Conservation (phyloP, 2,329 filamentous ascomycete genomes). For the Hawksworthiomyces lignivorus region DNA sequence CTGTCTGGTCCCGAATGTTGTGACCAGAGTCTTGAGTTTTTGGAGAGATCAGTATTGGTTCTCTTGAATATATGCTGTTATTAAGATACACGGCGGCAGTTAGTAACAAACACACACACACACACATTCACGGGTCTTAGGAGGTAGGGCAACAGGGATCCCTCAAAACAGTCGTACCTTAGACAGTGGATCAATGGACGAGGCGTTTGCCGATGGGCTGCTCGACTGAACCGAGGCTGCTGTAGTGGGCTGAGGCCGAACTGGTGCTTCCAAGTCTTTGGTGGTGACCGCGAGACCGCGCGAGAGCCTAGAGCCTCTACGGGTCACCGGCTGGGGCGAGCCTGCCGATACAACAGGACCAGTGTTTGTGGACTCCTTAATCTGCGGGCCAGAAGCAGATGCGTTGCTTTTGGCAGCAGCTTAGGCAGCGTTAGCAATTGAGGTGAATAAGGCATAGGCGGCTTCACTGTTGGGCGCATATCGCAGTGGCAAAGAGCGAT, state of each 20-base stretch:
- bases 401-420: no score
- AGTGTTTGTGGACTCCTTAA: not conserved
- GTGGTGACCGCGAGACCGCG: not conserved
- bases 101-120: no score
- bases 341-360: not conserved
- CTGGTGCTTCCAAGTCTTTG: not conserved
- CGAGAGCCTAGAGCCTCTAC: conserved; percentile 4
- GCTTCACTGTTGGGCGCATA: no score
- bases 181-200: conserved; percentile 23
- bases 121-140: no score
- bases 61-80: conserved; percentile 59
- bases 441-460: not conserved
- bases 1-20: conserved; percentile 41
- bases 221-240: conserved; percentile 7
- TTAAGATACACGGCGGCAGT: no score
- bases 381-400: no score
- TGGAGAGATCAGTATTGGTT: conserved; percentile 55
- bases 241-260: conserved; percentile 1
- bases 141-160: no score
- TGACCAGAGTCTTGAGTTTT: conserved; percentile 47
- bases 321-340: not conserved
- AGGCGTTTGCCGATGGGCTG: conserved; percentile 11
- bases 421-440: not conserved
- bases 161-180: conserved; percentile 18
- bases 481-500: no score